A percentile compares a stretch with the other conserved stretches of the same genome.
Conservation (phyloP, 208 protist genomes). For the Kentomonas sorsogonicus region DNA sequence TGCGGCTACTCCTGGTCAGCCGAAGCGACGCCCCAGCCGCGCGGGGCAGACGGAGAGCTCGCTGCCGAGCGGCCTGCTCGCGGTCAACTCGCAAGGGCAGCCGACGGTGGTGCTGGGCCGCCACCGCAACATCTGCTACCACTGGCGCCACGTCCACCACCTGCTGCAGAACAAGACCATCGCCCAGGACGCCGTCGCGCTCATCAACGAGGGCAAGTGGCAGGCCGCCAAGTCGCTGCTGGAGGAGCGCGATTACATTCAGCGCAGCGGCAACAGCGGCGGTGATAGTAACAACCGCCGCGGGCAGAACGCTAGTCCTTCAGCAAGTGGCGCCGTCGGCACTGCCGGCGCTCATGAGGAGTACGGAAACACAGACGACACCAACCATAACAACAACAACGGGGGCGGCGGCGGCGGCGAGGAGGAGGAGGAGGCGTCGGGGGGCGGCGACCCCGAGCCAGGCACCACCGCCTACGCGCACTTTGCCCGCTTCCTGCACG, state of each 20-base stretch:
- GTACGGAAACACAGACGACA: neutral
- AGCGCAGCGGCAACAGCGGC: no score
- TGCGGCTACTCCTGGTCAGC: neutral
- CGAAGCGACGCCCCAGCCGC: neutral
- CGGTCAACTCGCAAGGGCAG: neutral
- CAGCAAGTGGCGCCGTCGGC: no score
- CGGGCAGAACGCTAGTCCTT: no score
- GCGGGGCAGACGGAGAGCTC: neutral
- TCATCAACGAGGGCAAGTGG: constrained; percentile 67
- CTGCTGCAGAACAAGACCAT: constrained; percentile 77
- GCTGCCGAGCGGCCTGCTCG: constrained; percentile 5
- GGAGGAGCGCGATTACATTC: constrained; percentile 37
- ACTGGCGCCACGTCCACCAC: constrained; percentile 87
- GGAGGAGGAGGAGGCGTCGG: constrained; percentile 7
- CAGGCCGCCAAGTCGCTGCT: constrained; percentile 64
- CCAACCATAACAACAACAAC: neutral
- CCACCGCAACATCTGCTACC: constrained; percentile 42
- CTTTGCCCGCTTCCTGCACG: constrained; percentile 71
- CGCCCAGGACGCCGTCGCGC: constrained; percentile 39
- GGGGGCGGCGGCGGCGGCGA: neutral
- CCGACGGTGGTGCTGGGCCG: constrained; percentile 16
- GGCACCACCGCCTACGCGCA: constrained; percentile 22
- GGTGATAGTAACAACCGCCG: no score
- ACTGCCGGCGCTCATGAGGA: constrained; percentile 8
- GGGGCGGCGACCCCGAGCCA: neutral